A percentile compares a stretch with the other conserved stretches of the same genome.
These are phyloP conservation scores for Irpex lacteus DNA, from an alignment of 1,284 basidiomycete genomes.

Conservation along the genomic window DNA sequence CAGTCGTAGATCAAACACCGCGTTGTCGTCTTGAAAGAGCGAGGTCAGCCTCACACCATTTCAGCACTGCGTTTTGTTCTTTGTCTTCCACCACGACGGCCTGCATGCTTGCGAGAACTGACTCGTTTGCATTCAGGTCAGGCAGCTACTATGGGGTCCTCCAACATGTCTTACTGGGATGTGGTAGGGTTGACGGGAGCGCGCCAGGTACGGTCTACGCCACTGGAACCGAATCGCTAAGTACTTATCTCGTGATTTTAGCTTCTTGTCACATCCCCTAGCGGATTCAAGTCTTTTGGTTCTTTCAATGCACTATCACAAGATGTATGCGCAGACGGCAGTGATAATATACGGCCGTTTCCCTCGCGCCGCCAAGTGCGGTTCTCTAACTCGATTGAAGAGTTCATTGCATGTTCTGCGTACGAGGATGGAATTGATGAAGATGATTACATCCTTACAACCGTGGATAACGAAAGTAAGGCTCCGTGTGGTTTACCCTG, in stretches of 20 bases:
- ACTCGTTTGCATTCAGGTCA: background rate
- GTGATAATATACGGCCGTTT: background rate
- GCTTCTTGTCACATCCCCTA: background rate
- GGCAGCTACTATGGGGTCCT: background rate
- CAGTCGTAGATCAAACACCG: background rate
- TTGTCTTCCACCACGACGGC: background rate
- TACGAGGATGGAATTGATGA: background rate
- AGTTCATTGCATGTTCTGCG: background rate
- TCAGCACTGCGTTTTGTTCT: no score
- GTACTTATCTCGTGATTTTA: background rate
- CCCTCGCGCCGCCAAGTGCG: background rate
- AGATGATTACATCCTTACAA: background rate
- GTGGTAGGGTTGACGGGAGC: background rate
- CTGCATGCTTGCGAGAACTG: background rate
- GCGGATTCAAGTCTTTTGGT: background rate
- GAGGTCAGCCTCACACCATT: background rate
- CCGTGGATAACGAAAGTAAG: background rate
- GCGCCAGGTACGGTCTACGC: background rate
- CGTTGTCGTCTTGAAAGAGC: background rate
- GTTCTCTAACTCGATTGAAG: background rate
- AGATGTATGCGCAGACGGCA: background rate
- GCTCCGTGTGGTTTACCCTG: background rate
- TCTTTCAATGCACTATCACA: background rate
- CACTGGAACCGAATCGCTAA: background rate
- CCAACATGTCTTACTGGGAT: background rate